Evolutionary conservation across 2,329 filamentous ascomycete genomes (phyloP).

Genomic region (Trichoderma sp.): DNA sequence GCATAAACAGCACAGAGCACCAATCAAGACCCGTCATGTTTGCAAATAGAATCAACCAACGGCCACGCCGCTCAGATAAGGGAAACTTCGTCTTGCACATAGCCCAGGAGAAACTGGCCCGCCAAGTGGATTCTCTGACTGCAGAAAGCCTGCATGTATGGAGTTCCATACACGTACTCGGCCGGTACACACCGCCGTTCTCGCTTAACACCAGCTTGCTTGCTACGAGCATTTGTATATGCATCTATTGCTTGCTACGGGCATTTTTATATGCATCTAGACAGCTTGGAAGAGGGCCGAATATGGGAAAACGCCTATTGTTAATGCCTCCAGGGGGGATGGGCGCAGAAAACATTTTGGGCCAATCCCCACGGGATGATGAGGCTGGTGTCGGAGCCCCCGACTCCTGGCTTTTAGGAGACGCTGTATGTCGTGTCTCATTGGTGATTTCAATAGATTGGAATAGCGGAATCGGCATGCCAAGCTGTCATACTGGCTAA

Average conservation of each 20-base stretch:
- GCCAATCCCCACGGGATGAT: not conserved
- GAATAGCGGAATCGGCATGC: not conserved
- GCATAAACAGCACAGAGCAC: not conserved
- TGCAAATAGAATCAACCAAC: not conserved
- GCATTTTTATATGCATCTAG: not conserved
- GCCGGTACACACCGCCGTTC: constrained; percentile 1
- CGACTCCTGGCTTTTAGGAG: not conserved
- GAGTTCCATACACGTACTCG: not conserved
- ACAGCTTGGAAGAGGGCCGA: not conserved
- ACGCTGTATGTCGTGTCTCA: not conserved
- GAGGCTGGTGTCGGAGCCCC: not conserved
- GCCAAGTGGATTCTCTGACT: constrained; percentile 6
- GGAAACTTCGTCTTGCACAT: not conserved
- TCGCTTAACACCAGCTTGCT: not conserved
- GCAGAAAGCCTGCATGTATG: constrained; percentile 7
- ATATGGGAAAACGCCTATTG: not conserved
- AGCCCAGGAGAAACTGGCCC: constrained; percentile 2
- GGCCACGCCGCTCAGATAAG: not conserved
- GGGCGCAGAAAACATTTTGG: not conserved
- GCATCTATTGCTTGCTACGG: not conserved
- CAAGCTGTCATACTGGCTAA: not conserved
- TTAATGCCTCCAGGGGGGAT: not conserved
- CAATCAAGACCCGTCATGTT: not conserved
- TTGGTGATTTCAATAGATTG: not conserved
- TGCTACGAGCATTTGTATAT: not conserved